Evolutionary conservation across 768 basidiomycete species (phyloP).

Genomic region (Serendipita sp.): DNA sequence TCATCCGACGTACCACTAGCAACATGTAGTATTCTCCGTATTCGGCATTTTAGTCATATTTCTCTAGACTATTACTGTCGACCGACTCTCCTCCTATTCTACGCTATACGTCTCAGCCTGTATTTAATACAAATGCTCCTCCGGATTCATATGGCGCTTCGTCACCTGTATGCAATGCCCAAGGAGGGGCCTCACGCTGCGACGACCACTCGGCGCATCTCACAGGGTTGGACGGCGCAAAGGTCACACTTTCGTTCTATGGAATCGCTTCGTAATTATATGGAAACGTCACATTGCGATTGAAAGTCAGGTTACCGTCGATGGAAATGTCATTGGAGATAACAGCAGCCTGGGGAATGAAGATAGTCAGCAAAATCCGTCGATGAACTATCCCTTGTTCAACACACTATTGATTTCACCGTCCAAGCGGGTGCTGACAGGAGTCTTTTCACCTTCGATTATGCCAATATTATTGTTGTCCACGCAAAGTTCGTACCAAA

Average conservation of each 20-base stretch:
- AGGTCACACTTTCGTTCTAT: not conserved
- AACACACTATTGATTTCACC: not conserved
- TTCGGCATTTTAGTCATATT: too few relatives aligned
- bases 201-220: not conserved
- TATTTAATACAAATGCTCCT: not conserved
- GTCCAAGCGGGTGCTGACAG: not conserved
- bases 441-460: not conserved
- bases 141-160: not conserved
- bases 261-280: not conserved
- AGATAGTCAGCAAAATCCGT: not conserved
- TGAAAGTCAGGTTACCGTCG: not conserved
- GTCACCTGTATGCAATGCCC: not conserved
- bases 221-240: not conserved
- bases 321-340: not conserved
- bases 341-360: not conserved
- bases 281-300: not conserved
- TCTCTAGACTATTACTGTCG: not conserved
- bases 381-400: not conserved
- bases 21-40: too few relatives aligned
- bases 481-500: too few relatives aligned
- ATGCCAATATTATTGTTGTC: not conserved
- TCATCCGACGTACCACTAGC: too few relatives aligned
- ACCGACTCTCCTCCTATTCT: not conserved
- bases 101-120: not conserved
- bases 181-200: not conserved